Evolutionary conservation across 768 basidiomycete species (phyloP), one percentile per base, ranked within the genome.

Genomic region (Hydnum rufescens): DNA sequence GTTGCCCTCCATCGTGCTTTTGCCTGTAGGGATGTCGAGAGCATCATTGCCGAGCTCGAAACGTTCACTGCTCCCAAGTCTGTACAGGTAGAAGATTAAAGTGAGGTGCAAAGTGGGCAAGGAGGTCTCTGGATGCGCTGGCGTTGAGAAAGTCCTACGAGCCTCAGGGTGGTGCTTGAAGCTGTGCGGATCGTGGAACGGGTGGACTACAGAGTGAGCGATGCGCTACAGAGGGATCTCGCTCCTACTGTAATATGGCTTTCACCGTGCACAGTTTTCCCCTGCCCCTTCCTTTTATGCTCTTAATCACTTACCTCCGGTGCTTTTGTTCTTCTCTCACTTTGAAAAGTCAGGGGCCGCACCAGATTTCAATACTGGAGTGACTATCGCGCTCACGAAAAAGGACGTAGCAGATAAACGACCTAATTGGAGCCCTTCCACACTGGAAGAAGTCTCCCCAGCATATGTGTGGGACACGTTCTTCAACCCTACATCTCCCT

Each of bases 201-300:
- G n/a, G 75, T 69, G 59, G 65, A n/a, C n/a, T n/a, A 66, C n/a
- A n/a, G n/a, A n/a, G n/a, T n/a, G n/a, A n/a, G n/a, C n/a, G n/a
- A n/a, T n/a, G n/a, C n/a, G n/a, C 1, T 96, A 55, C 68, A 81
- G 57, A 87, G 82, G 78, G 93, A 97, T 61, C 69, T 90, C 57
- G 76, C 75, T 58, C n/a, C n/a, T n/a, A n/a, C n/a, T 81, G 96
- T 60, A 89, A 87, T 19, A 77, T 82, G 31, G 88, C 88, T 16
- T 93, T 77, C 64, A 85, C 84, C 59, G 70, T 86, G 75, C 32
- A 52, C 39, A 46, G 43, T 46, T 51, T 48, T 36, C 58, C 25
- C 54, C 54, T 53, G 32, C 34, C n/a, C 36, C 51, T 36, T 43
- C 39, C 13, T 19, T 3, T 57, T 2, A 34, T 29, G 49, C 59